phyloP scores from a whole-genome alignment of 2,329 filamentous ascomycete genomes.

The Tolypocladium ovalisporum region DNA sequence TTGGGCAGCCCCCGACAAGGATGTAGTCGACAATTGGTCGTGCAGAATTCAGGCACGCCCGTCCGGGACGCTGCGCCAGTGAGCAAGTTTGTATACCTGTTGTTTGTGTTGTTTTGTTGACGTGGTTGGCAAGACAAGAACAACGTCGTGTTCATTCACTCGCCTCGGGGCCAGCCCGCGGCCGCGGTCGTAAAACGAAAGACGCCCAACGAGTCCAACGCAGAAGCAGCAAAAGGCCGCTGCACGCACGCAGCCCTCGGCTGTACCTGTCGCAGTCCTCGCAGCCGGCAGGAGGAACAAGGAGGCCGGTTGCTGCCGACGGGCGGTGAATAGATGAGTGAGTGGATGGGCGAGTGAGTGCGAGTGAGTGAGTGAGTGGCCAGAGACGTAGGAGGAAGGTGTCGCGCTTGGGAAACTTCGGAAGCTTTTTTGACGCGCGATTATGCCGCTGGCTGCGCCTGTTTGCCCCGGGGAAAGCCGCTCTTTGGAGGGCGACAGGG shows the following conservation, averaged over 20 bases:
- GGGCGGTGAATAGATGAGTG: not conserved
- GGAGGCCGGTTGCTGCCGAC: not conserved
- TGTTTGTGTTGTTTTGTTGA: not conserved
- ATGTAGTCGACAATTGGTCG: not conserved
- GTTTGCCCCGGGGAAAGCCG: conserved; percentile 11
- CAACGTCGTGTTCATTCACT: not conserved
- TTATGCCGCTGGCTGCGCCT: conserved; percentile 15
- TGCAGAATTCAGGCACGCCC: not conserved
- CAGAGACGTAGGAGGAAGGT: conserved; percentile 8
- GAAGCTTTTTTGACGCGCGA: conserved; percentile 18
- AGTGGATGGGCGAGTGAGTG: not conserved
- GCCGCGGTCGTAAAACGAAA: not conserved
- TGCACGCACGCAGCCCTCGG: not conserved
- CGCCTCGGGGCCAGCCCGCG: not conserved
- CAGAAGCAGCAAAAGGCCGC: not conserved
- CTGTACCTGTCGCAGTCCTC: not conserved
- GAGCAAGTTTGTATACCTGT: not conserved
- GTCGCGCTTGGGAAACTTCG: conserved; percentile 16
- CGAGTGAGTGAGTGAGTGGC: not conserved
- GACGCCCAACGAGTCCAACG: not conserved
- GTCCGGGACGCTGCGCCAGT: not conserved
- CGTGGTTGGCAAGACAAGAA: not conserved
- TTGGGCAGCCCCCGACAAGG: not conserved
- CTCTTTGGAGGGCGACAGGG: conserved; percentile 3
- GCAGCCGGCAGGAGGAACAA: not conserved